A percentile compares a stretch with the other conserved stretches of the same genome.
Evolutionary conservation across 1,139 yeast genomes (phyloP).

Genomic region (Taphrina wiesneri): DNA sequence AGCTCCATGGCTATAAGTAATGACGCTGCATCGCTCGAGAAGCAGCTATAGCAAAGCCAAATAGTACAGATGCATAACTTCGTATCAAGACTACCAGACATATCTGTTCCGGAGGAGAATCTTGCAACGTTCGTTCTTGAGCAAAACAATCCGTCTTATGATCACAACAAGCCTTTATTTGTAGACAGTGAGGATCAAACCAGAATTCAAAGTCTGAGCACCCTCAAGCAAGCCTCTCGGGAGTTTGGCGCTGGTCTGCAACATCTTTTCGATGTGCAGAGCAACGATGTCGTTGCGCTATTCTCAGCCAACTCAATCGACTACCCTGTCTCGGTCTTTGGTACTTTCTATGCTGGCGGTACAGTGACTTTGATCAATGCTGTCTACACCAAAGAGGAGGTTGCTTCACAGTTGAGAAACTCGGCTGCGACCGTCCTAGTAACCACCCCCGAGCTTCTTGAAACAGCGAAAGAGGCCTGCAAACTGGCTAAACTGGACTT

Average conservation of each 20-base stretch:
- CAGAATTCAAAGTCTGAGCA: not conserved
- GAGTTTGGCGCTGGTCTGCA: constrained; percentile 37
- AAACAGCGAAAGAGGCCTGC: constrained; percentile 44
- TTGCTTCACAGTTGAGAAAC: constrained; percentile 46
- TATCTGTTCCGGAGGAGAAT: constrained; percentile 5
- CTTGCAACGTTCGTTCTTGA: constrained; percentile 19
- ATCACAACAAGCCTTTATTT: constrained; percentile 12
- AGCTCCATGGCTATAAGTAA: not conserved
- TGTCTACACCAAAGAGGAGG: constrained; percentile 46
- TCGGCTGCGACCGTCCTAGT: constrained; percentile 44
- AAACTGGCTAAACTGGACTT: constrained; percentile 10
- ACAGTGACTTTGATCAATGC: constrained; percentile 47
- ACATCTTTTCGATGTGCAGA: constrained; percentile 39
- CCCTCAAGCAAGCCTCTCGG: constrained; percentile 1
- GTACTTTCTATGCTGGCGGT: constrained; percentile 45
- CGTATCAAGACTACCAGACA: not conserved
- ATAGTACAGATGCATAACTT: not conserved
- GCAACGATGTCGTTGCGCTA: constrained; percentile 45
- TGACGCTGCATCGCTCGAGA: not conserved
- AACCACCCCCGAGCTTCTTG: constrained; percentile 38
- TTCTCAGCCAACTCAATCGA: constrained; percentile 44
- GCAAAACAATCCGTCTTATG: not conserved
- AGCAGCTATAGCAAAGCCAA: not conserved
- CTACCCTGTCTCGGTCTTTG: constrained; percentile 45
- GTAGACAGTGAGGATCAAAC: constrained; percentile 5